Conservation (phyloP, 2,329 filamentous ascomycete genomes). For the Curvularia eragrostidis region DNA sequence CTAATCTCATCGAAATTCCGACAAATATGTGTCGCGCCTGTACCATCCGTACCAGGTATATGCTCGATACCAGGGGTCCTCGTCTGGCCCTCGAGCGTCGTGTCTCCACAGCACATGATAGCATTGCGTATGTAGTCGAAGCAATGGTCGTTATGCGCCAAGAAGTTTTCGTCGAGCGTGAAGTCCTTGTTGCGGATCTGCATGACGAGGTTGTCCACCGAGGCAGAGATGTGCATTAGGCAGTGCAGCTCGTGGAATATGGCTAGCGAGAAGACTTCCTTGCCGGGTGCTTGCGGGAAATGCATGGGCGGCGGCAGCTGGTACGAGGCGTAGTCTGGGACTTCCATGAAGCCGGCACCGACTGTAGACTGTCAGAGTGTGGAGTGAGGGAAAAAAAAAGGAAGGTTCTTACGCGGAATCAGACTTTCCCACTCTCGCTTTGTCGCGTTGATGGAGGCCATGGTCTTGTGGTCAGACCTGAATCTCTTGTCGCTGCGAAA, state of each 20-base stretch:
- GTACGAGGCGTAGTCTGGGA: constrained; percentile 13
- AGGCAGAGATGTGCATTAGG: constrained; percentile 23
- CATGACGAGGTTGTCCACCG: constrained; percentile 23
- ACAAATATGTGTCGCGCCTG: constrained; percentile 28
- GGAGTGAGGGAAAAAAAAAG: background rate
- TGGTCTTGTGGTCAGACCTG: constrained; percentile 26
- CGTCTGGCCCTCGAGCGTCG: constrained; percentile 34
- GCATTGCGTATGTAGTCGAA: constrained; percentile 37
- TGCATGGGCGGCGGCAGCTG: constrained; percentile 27
- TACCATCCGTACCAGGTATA: constrained; percentile 26
- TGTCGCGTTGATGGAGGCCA: constrained; percentile 18
- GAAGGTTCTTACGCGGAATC: constrained; percentile 16
- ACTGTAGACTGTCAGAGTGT: constrained; percentile 5
- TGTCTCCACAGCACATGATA: constrained; percentile 36
- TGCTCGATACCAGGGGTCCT: constrained; percentile 12
- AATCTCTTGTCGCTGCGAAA: constrained; percentile 23
- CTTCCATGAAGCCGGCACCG: constrained; percentile 28
- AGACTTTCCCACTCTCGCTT: constrained; percentile 19
- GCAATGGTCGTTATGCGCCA: constrained; percentile 40
- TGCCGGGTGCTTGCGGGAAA: constrained; percentile 13
- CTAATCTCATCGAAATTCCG: constrained; percentile 26
- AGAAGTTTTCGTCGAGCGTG: constrained; percentile 20
- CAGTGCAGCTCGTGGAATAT: constrained; percentile 32
- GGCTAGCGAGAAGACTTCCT: constrained; percentile 22
- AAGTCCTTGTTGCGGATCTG: constrained; percentile 27